Percentiles rank a stretch among this genome's conserved stretches.
phyloP scores from a whole-genome alignment of 257 asterid genomes.

The Solanum pennellii region DNA sequence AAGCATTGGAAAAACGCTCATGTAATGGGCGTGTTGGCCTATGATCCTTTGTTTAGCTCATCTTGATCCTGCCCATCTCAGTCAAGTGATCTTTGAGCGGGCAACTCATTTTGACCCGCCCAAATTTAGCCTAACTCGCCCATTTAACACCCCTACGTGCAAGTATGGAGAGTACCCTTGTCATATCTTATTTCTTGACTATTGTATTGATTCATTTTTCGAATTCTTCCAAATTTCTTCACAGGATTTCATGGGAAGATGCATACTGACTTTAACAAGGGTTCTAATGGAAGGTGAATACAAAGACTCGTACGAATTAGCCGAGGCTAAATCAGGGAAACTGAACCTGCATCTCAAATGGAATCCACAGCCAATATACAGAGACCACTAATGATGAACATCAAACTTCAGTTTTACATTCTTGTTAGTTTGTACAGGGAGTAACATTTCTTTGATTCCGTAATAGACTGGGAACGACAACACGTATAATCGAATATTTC shows the following conservation, averaged over 20 bases:
- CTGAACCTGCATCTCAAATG: slow-evolving; percentile 68
- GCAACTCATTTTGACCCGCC: not conserved
- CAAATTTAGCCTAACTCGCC: not conserved
- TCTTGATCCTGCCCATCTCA: not conserved
- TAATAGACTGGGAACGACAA: not conserved
- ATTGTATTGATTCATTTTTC: not conserved
- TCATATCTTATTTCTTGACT: not conserved
- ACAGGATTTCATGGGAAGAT: slow-evolving; percentile 83
- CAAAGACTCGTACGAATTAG: slow-evolving; percentile 35
- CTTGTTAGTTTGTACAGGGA: not conserved
- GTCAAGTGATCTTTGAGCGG: not conserved
- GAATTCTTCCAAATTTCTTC: not conserved
- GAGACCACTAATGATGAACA: slow-evolving; percentile 16
- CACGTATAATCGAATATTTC: not conserved
- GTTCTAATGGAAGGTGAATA: slow-evolving; percentile 61
- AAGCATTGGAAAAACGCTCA: not conserved
- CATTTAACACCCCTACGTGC: not conserved
- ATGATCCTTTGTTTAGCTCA: not conserved
- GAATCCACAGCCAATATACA: slow-evolving; percentile 59
- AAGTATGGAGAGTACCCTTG: not conserved
- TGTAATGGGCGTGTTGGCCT: not conserved
- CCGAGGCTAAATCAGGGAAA: slow-evolving; percentile 53
- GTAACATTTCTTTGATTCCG: not conserved
- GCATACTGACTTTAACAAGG: slow-evolving; percentile 76
- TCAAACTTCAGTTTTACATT: not conserved